Base-by-base conservation (phyloP, 1,284 basidiomycete genomes). In the Ustilago bromivora region DNA sequence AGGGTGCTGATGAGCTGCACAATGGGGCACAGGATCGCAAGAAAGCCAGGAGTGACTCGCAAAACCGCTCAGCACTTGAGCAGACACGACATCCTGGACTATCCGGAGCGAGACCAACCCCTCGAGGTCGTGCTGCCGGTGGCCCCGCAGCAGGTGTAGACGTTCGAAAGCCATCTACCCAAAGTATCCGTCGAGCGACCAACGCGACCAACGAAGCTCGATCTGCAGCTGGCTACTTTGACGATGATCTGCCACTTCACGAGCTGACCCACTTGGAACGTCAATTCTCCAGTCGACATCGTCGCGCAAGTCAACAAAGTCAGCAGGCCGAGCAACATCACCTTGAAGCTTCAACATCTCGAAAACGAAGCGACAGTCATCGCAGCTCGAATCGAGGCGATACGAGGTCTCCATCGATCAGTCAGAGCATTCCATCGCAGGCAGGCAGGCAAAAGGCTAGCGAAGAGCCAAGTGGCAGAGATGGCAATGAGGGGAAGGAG, bases 61-160 rank as follows among this genome's bases (percentile, higher is more conserved):
- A 58, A 3, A 57, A 51, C 23, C 56, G 58, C 23, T 73, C 71
- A 0, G 53, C 61, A 0, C 59, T 63, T 47, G 65, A 68, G 9
- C 60, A 73, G 47, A 64, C 71, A 13, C 65, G 71, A 2, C 71
- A 73, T 60, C 71, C 71, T 17, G 71, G 71, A 13, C 31, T 73
- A 31, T 73, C 71, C 2, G 71, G 71, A 11, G 65, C 65, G 0
- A 51, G 61, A 11, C 64, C 61, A 10, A 41, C 61, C 1, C 71
- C 71, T 1, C 41, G 23, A 31, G 71, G 65, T 11, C 61, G 71
- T 19, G 32, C 71, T 19, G 65, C 71, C 9, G 71, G 71, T 17
- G 71, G 71, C 4, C 71, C 71, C 15, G 71, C 71, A 4, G 71
- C 65, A 4, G 71, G 57, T 4, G 65, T 73, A 2, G 65, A 65